A percentile compares a stretch with the other conserved stretches of the same genome.
phyloP scores from a whole-genome alignment of 2,329 filamentous ascomycete species.

The Phaeosphaeriaceae sp. region DNA sequence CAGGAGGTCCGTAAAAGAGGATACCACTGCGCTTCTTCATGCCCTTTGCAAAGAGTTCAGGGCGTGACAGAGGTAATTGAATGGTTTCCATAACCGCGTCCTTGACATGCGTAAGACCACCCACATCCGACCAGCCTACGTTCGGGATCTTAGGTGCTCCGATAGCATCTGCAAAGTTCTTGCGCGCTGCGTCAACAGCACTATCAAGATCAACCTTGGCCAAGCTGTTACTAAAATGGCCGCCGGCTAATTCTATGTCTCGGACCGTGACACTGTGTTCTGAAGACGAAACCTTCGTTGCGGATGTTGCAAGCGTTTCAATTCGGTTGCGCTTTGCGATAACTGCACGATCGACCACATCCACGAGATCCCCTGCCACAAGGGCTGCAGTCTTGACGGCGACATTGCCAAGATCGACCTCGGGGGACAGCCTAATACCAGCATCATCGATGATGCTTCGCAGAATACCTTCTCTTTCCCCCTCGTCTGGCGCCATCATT shows the following conservation, averaged over 20 bases:
- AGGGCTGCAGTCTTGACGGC: conserved; percentile 95
- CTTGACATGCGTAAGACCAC: conserved; percentile 91
- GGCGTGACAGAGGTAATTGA: conserved; percentile 86
- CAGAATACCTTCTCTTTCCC: conserved; percentile 87
- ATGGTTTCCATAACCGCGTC: conserved; percentile 98
- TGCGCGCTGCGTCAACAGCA: conserved; percentile 93
- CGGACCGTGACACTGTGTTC: conserved; percentile 65
- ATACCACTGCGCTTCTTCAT: conserved; percentile 98
- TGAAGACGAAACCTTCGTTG: conserved; percentile 43
- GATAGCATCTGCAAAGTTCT: conserved; percentile 97
- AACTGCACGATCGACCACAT: conserved; percentile 89
- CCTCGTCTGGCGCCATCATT: conserved; percentile 89
- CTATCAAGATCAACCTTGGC: conserved; percentile 84
- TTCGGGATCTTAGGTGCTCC: conserved; percentile 98
- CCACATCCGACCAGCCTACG: conserved; percentile 95
- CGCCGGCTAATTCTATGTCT: conserved; percentile 89
- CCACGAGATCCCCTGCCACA: conserved; percentile 90
- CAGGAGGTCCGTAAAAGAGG: conserved; percentile 88
- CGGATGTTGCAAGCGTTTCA: conserved; percentile 68
- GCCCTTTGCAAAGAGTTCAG: conserved; percentile 93
- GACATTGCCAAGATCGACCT: conserved; percentile 82
- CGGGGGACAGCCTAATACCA: conserved; percentile 76
- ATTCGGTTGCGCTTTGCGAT: conserved; percentile 78
- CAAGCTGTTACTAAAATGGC: conserved; percentile 76
- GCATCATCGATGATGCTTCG: conserved; percentile 77